phyloP scores from a whole-genome alignment of 2,329 filamentous ascomycete genomes.

The Alternaria sp. region DNA sequence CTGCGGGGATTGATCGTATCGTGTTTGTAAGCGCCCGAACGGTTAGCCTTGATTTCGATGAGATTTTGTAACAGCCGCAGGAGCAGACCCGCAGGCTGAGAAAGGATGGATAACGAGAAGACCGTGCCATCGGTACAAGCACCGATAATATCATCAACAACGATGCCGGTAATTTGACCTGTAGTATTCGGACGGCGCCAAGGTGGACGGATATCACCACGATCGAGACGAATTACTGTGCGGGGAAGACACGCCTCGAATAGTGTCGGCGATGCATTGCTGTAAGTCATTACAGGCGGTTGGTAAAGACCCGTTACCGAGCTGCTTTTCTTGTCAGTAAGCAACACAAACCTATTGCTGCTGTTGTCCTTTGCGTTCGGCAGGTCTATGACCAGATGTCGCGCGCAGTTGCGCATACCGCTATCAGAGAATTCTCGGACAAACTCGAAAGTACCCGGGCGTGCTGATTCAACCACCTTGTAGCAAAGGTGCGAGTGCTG shows the following conservation, averaged over 20 bases:
- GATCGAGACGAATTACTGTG: slow-evolving; percentile 58
- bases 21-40: slow-evolving; percentile 23
- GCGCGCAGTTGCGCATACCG: slow-evolving; percentile 36
- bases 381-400: slow-evolving; percentile 35
- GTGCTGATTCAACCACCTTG: slow-evolving; percentile 48
- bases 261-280: slow-evolving; percentile 41
- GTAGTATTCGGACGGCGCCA: slow-evolving; percentile 38
- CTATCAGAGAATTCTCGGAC: slow-evolving; percentile 41
- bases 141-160: slow-evolving; percentile 59
- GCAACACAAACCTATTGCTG: slow-evolving; percentile 34
- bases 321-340: slow-evolving; percentile 45
- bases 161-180: slow-evolving; percentile 44
- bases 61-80: slow-evolving; percentile 78
- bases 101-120: slow-evolving; percentile 70
- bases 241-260: slow-evolving; percentile 55
- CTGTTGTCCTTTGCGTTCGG: background rate
- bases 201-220: slow-evolving; percentile 55
- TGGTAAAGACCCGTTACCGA: slow-evolving; percentile 44
- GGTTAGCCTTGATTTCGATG: slow-evolving; percentile 32
- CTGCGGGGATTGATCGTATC: slow-evolving; percentile 21
- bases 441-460: slow-evolving; percentile 34
- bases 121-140: slow-evolving; percentile 62
- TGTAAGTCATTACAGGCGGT: slow-evolving; percentile 24
- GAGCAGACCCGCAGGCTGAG: slow-evolving; percentile 69
- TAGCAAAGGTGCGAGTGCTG: slow-evolving; percentile 63